Base-by-base conservation (phyloP, 495 filamentous ascomycete genomes). In the Penicillium canescens region DNA sequence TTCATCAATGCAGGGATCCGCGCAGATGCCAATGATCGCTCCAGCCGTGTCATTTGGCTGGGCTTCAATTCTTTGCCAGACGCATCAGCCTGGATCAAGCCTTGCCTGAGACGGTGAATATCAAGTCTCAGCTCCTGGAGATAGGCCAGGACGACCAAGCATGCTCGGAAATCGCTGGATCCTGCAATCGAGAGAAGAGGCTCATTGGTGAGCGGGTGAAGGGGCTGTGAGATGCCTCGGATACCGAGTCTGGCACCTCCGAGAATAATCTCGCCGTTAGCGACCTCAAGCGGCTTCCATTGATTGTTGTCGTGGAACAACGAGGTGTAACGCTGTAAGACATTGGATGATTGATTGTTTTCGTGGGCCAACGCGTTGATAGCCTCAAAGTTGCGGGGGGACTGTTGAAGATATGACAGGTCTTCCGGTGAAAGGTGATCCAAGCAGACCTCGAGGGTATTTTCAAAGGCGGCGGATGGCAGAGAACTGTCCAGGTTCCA, bases 41-140 rank as follows among this genome's bases (percentile, higher is more conserved):
- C 86, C 14, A 92, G 69, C 3, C 84, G 79, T 54, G 82, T 89
- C 78, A 89, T 78, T 42, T 82, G 74, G 7, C 81, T 83, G 23
- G 85, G 78, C 56, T 85, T 85, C 12, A 77, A 68, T 16, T 63
- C 55, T 35, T 68, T 69, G 14, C 62, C 69, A 28, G 73, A 68
- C 31, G 69, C 65, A 37, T 77, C 64, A 14, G 73, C 73, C 39
- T 54, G 60, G 16, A 66, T 39, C 50, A 78, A 59, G 11, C 58
- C 46, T 56, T 75, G 67, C 18, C 63, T 66, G 10, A 78, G 61
- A n/a, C 53, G 64, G 50, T 75, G 68, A 33, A 77, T 41, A 11
- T 74, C 68, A 35, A 70, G 61, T 50, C 68, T 70, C 45, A 71
- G 63, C 47, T 73, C 68, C 54, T 78, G 67, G 9, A 78, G 52